Base-by-base conservation (phyloP, 2,329 filamentous ascomycete genomes). In the Sphaceloma murrayae region DNA sequence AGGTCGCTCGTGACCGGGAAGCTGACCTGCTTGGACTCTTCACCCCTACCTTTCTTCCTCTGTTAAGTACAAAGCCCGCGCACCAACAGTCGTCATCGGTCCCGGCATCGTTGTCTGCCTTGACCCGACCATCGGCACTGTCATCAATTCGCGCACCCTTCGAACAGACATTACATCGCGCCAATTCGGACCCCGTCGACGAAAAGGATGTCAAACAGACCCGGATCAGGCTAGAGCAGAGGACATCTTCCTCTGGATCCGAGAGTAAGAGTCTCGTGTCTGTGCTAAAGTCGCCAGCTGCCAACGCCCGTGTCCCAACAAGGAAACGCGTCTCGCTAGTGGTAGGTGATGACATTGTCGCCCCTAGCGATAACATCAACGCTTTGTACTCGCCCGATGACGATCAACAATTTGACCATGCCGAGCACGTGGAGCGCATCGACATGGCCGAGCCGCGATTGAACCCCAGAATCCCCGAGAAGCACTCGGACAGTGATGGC, bases 21-120 rank as follows among this genome's bases (percentile, higher is more conserved):
- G 57, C 53, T 43, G 59, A 60, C 11, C 56, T 63, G 19, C 43
- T 60, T 18, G 60, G 60, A 17, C 48, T 63, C 24, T 63, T 62
- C 51, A 63, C 59, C 31, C 60, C 59, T 16, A 49, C 52, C 7
- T 63, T 53, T 45, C 49, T 63, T n/a, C 55, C 59, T 8, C 54
- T 58, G 13, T 43, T 63, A 22, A 57, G 31, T 18, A 34, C 22
- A 17, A 27, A 30, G 14, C 14, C 30, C 9, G 36, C 13, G 16
- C 22, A 47, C 4, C 52, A 53, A 18, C 50, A 56, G 17, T 46
- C 52, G 31, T 51, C 51, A 8, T 59, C 59, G 14, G 57, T 54
- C 8, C 33, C 36, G 13, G 24, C 36, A 24, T 45, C 29, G 1
- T 17, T 22, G 5, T 13, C 27, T 5, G 30, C 17, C 9, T 42